Evolutionary conservation across 2,329 filamentous ascomycete species (phyloP), one percentile per base, ranked within the genome.

Genomic region (Capronia americana): DNA sequence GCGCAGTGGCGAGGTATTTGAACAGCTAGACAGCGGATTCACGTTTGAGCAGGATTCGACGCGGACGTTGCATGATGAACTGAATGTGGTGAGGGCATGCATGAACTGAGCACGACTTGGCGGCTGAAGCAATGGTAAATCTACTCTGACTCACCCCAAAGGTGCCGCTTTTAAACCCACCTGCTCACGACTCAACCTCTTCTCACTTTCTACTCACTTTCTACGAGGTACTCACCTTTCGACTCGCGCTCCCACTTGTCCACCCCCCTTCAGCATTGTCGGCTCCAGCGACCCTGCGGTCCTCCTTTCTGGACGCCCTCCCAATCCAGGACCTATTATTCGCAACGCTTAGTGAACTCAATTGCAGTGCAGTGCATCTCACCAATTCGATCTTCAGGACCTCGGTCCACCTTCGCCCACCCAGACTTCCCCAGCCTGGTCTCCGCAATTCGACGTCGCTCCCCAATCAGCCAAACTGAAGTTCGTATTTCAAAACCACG

Each of bases 1-100:
- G 80, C 65, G 81, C 81, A 67, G 82, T 83, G 69, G 79, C 81
- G 66, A 80, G 74, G 74, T 83, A 83, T 70, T 74, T 83, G 68
- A 83, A 83, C 76, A 80, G 77, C 74, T 83, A 78, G 74, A 50
- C 14, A n/a, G 28, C 28, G 30, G 38, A 17, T 12, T 17, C 4
- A 44, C 38, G 4, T n/a, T 44, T 1, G 38, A 44, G 38, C 38
- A 44, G 17, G 17, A 44, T 44, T 8, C 7, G 38, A n/a, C 17
- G 17, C n/a, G 38, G 38, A n/a, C 3, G 38, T n/a, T 44, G 38
- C 17, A 44, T n/a, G 14, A n/a, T n/a, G 38, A 17, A 3, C 5
- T 17, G 38, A 7, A 41, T 4, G 38, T 41, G 2, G 14, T 6
- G 38, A 41, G 38, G 14, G 17, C 38, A n/a, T n/a, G 17, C 17